Conservation (phyloP, 306 rosid genomes). For the Carpinus fangiana region DNA sequence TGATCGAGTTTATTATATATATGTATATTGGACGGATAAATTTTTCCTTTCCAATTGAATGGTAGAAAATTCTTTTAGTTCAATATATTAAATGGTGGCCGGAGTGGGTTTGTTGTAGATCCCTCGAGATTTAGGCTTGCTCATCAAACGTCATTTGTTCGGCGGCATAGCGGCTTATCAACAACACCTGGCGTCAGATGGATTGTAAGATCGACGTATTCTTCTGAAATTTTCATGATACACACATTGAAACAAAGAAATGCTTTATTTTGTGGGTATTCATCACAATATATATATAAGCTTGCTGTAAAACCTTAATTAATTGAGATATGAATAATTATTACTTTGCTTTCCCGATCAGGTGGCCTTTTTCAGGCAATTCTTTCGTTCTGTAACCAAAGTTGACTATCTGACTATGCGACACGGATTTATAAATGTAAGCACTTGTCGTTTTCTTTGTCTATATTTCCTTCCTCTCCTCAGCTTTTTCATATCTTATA, state of each 20-base stretch:
- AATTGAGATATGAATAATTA: not conserved
- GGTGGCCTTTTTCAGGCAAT: slow-evolving; percentile 79
- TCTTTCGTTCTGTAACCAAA: slow-evolving; percentile 57
- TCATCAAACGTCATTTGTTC: slow-evolving; percentile 69
- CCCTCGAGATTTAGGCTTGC: slow-evolving; percentile 73
- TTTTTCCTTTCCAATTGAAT: too few relatives aligned
- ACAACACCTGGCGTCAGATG: slow-evolving; percentile 62
- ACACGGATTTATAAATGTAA: slow-evolving; percentile 71
- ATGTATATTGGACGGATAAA: too few relatives aligned
- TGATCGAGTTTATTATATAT: too few relatives aligned
- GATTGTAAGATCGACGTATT: slow-evolving; percentile 48
- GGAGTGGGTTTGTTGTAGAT: slow-evolving; percentile 29
- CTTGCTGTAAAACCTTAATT: not conserved
- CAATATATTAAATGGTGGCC: not conserved
- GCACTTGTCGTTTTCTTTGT: not conserved
- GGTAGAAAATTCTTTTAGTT: too few relatives aligned
- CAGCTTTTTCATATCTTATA: too few relatives aligned
- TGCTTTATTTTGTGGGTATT: not conserved
- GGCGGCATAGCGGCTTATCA: slow-evolving; percentile 62
- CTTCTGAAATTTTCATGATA: not conserved
- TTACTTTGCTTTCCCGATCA: not conserved
- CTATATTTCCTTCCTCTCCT: not conserved
- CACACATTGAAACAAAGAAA: not conserved
- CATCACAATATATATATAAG: not conserved
- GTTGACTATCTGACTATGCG: slow-evolving; percentile 80